Conservation (phyloP, 148 eudicot genomes). For the Camellia lanceoleosa region DNA sequence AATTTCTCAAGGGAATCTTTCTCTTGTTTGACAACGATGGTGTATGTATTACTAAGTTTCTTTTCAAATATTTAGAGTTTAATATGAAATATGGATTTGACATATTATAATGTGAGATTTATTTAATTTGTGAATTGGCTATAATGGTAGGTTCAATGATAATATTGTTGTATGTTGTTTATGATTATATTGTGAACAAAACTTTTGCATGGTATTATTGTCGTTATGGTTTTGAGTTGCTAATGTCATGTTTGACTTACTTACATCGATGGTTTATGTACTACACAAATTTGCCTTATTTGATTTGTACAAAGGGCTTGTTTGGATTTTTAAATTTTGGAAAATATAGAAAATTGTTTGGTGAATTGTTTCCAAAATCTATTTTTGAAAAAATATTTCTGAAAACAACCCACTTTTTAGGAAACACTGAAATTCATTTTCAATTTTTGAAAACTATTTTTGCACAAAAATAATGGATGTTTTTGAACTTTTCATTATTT, state of each 20-base stretch:
- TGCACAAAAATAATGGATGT: too few relatives aligned
- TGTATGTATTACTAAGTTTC: conserved; percentile 28
- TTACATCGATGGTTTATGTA: neutral
- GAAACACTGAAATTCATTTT: too few relatives aligned
- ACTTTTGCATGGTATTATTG: neutral
- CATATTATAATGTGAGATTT: neutral
- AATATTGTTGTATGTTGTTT: neutral
- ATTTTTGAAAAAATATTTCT: too few relatives aligned
- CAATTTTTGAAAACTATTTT: too few relatives aligned
- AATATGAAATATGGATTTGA: neutral
- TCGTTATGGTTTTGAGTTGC: neutral
- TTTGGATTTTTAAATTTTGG: too few relatives aligned
- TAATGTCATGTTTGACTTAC: neutral
- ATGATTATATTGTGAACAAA: neutral
- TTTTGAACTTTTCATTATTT: too few relatives aligned
- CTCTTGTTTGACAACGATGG: conserved; percentile 42
- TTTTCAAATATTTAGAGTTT: neutral
- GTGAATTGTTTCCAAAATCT: too few relatives aligned
- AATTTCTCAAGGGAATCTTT: conserved; percentile 46
- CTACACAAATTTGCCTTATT: too few relatives aligned
- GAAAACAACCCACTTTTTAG: too few relatives aligned
- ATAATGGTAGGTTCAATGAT: neutral
- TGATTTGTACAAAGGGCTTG: too few relatives aligned
- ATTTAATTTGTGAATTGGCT: neutral
- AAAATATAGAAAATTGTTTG: too few relatives aligned